A percentile compares a stretch with the other conserved stretches of the same genome.
These are phyloP conservation scores for Bryoerythrophyllum caledonicum DNA, from an alignment of 225 moss, liverwort and hornwort species.

Conservation along the genomic window DNA sequence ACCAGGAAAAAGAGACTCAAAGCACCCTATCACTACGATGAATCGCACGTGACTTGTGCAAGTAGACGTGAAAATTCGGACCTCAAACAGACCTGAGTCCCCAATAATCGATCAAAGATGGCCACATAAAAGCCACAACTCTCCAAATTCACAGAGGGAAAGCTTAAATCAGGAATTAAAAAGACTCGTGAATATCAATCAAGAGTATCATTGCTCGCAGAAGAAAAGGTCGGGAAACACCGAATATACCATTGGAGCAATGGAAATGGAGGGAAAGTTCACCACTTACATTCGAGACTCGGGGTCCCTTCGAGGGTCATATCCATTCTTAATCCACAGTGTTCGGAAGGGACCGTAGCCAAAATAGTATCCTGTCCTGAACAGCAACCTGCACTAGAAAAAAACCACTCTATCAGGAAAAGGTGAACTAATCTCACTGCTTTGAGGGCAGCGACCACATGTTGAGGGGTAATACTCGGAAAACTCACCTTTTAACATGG, in stretches of 20 bases:
- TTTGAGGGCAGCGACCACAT: not conserved
- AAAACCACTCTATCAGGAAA: slow-evolving; percentile 21
- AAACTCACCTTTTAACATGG: slow-evolving; percentile 75
- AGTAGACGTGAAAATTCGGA: slow-evolving; percentile 6
- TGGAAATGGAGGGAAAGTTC: too few relatives aligned
- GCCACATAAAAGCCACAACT: slow-evolving; percentile 5
- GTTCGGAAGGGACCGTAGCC: slow-evolving; percentile 88
- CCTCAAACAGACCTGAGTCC: slow-evolving; percentile 10
- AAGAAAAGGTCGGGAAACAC: not conserved
- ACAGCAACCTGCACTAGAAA: slow-evolving; percentile 61
- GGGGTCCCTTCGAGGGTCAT: slow-evolving; percentile 89
- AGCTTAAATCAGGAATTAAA: slow-evolving; percentile 23
- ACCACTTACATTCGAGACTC: slow-evolving; percentile 77
- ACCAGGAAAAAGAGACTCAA: not conserved
- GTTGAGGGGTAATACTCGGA: not conserved
- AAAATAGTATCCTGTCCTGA: slow-evolving; percentile 92
- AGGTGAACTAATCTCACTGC: slow-evolving; percentile 9
- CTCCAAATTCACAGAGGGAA: slow-evolving; percentile 17
- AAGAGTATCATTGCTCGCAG: slow-evolving; percentile 13
- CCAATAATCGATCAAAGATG: slow-evolving; percentile 12
- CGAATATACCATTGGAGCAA: not conserved
- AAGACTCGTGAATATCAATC: slow-evolving; percentile 9
- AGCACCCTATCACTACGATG: not conserved
- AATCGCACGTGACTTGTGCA: not conserved
- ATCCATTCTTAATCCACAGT: slow-evolving; percentile 95